Evolutionary conservation across 1,139 yeast genomes (phyloP), one percentile per base, ranked within the genome.

Genomic region (Zygosaccharomyces sapae): DNA sequence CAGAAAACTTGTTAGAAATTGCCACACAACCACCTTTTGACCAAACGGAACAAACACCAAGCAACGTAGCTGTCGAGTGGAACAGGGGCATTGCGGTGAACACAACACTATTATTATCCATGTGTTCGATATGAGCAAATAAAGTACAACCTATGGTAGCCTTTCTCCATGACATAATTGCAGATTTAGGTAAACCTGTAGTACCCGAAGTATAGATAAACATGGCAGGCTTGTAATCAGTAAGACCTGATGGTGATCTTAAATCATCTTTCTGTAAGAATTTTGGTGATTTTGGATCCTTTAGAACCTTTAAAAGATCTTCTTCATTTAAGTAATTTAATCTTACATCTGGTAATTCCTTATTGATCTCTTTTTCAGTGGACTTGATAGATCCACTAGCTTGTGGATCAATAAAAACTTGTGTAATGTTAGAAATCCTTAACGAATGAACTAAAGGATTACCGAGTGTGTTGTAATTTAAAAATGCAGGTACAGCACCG

Each of bases 81-180:
- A 90, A 92, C 53, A 92, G 70, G 0, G 98, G 97, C 97, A 92
- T 90, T 2, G 96, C 88, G 0, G 96, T 86, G 68, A 86, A 85
- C 5, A 88, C 82, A 8, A 76, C 78, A 19, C 86, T 80, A 2
- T 69, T 62, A 3, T 66, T 54, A n/a, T 70, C 67, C 55, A 88
- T 73, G 52, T 81, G 76, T 73, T 86, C 78, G 45, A 86, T 83
- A 54, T 76, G 75, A 1, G 89, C 88, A 65, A 87, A 88, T 36
- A 86, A 63, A 6, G 76, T 69, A 1, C 88, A 73, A 0, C 96
- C 95, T 72, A 85, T 72, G 3, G 65, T 61, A 2, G 85, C 77
- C 67, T 89, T 90, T 58, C 88, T 75, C 96, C 97, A 89, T 3
- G 95, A 83, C 81, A 90, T 84, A 52, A 87, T 83, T 3, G 96